Base-by-base conservation (phyloP, 352 stramenopile genomes). In the Globisporangium paroecandrum region DNA sequence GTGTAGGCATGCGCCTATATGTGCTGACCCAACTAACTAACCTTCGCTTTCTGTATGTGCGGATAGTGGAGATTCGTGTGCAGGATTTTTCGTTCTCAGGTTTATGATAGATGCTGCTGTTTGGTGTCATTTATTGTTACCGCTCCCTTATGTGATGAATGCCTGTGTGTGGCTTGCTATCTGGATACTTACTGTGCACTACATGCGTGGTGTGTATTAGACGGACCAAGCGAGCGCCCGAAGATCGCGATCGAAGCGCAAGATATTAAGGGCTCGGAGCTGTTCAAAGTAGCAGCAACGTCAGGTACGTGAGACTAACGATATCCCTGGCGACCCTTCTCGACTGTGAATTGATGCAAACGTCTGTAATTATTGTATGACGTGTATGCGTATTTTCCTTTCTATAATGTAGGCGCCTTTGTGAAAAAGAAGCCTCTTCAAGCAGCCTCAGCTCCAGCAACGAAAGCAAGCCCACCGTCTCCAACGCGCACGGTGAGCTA, bases 81-180 rank as follows among this genome's bases (percentile, higher is more conserved):
- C 78, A 89, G 53, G 80, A 89, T 62, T 92, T 79, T 38, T 87
- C 77, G 10, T 92, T 89, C 66, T 82, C 82, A 32, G 76, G 83
- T 91, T 7, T 20, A 15, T 49, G 2, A 70, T 32, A 72, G 69
- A 20, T 32, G 4, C 9, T 3, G 43, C 13, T 5, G 64, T 3
- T 51, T 61, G 36, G 46, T 43, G 41, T n/a, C 15, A 20, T 49
- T 49, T 32, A 22, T 49, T 49, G 41, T 18, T 47, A 15, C 12
- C 38, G 13, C 4, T n/a, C 38, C 12, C 8, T 27, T 51, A 24
- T n/a, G 7, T 20, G 12, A 43, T 32, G 29, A 32, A 7, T 27
- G 47, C 34, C 5, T 64, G n/a, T 56, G 29, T 56, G 6, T 55
- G 9, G 29, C 4, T 32, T 32, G 29, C 1, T 22, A 7, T 56